Percentiles rank a stretch among this genome's conserved stretches.
phyloP scores from a whole-genome alignment of 2,329 filamentous ascomycete genomes.

The Sporothrix pallida region DNA sequence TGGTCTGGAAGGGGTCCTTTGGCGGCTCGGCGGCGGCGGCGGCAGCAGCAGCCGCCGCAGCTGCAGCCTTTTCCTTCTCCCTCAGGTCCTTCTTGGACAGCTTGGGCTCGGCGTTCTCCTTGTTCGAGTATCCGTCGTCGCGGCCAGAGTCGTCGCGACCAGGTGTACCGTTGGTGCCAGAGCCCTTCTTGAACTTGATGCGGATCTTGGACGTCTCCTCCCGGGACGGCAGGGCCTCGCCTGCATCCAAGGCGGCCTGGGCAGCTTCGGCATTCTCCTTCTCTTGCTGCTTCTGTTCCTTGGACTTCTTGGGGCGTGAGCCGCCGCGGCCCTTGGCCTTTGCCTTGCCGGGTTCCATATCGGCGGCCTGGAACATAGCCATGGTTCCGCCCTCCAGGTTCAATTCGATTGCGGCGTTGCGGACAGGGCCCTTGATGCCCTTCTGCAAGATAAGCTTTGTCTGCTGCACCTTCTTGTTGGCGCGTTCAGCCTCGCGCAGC shows the following conservation, averaged over 20 bases:
- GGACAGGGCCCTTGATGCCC: slow-evolving; percentile 78
- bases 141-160: slow-evolving; percentile 52
- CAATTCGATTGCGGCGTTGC: slow-evolving; percentile 72
- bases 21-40: slow-evolving; percentile 50
- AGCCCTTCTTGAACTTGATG: slow-evolving; percentile 65
- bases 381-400: slow-evolving; percentile 85
- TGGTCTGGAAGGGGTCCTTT: slow-evolving; percentile 73
- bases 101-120: slow-evolving; percentile 56
- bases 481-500: slow-evolving; percentile 83
- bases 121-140: slow-evolving; percentile 53
- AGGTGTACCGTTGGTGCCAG: slow-evolving; percentile 47
- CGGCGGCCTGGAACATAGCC: slow-evolving; percentile 78
- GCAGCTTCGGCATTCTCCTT: slow-evolving; percentile 84
- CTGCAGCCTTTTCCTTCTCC: slow-evolving; percentile 43
- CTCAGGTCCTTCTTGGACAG: slow-evolving; percentile 50
- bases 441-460: slow-evolving; percentile 87
- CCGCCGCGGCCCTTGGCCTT: slow-evolving; percentile 63
- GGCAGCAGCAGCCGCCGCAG: slow-evolving; percentile 7
- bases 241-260: slow-evolving; percentile 80
- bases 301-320: slow-evolving; percentile 86
- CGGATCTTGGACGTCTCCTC: slow-evolving; percentile 66
- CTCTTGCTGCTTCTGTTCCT: slow-evolving; percentile 80
- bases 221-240: slow-evolving; percentile 69
- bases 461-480: slow-evolving; percentile 89
- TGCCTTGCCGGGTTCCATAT: slow-evolving; percentile 57